Base-by-base conservation (phyloP, 2,329 filamentous ascomycete species). In the Neurospora crassa region DNA sequence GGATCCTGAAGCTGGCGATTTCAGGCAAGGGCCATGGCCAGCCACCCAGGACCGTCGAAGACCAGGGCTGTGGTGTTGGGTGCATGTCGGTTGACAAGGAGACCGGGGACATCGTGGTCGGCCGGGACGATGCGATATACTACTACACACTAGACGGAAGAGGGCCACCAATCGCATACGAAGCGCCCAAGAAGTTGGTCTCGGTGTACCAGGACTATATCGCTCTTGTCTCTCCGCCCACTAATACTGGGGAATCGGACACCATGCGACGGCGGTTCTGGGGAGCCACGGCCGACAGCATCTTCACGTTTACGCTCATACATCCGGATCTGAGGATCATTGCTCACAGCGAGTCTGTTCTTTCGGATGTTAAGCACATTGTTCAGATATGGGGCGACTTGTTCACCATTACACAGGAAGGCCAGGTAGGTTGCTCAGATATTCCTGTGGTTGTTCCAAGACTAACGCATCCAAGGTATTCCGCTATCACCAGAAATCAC, bases 121-220 rank as follows among this genome's bases (percentile, higher is more conserved):
- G 91, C 0, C 86, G 96, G 73, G 93, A 97, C 76, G 96, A 99
- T 86, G 96, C 95, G 8, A 91, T 99, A 70, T 98, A 98, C 81
- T 94, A 93, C 72, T 99, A 98, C 81, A 92, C 91, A 0, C 83
- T 91, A 0, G 92, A 96, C 72, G 95, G 95, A 0, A 89, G 94
- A 72, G 94, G 94, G 0, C 91, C 93, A 0, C 95, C 93, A 53
- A 94, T 92, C 80, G 94, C 94, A 0, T 98, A 96, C 78, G 95
- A 99, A 79, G 92, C 93, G 5, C 90, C 92, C 7, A 99, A 99
- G 82, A 94, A 90, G 76, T 85, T 93, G 70, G 88, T 97, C 43
- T 86, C 88, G 67, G 88, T 92, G 16, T 96, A 92, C 80, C 89
- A 90, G 71, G 92, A 97, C 77, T 98, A 99, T 79, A 87, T 97